Base-by-base conservation (phyloP, 2,329 filamentous ascomycete genomes). In the Alternaria triticina region DNA sequence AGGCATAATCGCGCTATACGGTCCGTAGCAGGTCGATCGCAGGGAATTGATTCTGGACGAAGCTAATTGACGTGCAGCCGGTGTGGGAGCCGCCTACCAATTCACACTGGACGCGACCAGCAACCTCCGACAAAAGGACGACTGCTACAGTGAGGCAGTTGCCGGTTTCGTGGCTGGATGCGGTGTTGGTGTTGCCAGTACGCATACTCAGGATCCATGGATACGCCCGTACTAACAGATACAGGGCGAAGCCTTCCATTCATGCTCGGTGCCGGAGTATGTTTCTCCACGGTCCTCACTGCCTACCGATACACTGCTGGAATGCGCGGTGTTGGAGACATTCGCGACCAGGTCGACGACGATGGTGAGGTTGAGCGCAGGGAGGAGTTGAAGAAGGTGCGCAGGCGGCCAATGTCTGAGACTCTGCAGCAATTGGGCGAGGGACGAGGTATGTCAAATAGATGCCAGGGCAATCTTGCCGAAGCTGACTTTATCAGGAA, bases 71-170 rank as follows among this genome's bases (percentile, higher is more conserved):
- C n/a, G 49, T 68, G 57, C 72, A 94, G 92, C 89, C 76, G 88
- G 88, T 44, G 88, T 90, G 80, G 91, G 92, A 75, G 89, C 88
- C 74, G 86, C 90, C 65, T 97, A 93, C 82, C 87, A 88, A 74
- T 97, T 97, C 84, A 86, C 90, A 72, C 90, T 87, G 73, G 87
- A 86, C 72, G 91, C 92, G 54, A 86, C 91, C 49, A 92, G 93
- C 80, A 97, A 97, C 83, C 84, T 97, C 70, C 90, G 94, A 75
- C 86, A 94, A 81, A 93, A 91, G 83, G 88, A 97, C 62, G 94
- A 97, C 78, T 84, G 86, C 70, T 90, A 87, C 83, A 96, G 94
- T 80, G 84, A 89, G 59, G 87, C 88, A 44, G 84, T 94, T 65
- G 93, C 90, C 69, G 93, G 93, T 59, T 93, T 96, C 81, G 83